Evolutionary conservation across 2,329 filamentous ascomycete genomes (phyloP).

Genomic region (Verticillium isaacii): DNA sequence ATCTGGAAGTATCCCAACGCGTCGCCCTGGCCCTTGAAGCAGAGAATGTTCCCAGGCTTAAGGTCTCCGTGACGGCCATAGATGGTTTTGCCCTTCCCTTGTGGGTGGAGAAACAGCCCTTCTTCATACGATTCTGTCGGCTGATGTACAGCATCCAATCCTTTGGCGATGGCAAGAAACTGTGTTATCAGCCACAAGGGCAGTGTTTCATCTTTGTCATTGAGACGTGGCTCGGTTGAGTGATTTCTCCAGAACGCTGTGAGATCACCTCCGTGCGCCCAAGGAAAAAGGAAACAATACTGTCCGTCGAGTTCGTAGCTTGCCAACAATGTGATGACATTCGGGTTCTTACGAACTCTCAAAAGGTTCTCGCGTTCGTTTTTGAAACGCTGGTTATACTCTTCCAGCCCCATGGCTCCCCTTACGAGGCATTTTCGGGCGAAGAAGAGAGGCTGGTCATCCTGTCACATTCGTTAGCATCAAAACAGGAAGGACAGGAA

Average conservation of each 20-base stretch:
- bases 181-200: constrained; percentile 7
- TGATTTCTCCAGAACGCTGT: constrained; percentile 8
- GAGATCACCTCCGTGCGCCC: constrained; percentile 8
- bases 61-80: constrained; percentile 6
- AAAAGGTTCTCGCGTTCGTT: background rate
- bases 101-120: background rate
- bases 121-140: background rate
- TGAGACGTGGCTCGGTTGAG: background rate
- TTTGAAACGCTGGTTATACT: background rate
- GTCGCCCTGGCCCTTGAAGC: background rate
- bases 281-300: constrained; percentile 13
- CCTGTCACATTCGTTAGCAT: background rate
- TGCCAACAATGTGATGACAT: constrained; percentile 9
- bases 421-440: background rate
- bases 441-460: background rate
- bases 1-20: background rate
- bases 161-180: constrained; percentile 8
- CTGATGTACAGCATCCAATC: background rate
- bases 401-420: background rate
- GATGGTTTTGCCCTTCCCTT: background rate
- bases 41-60: constrained; percentile 8
- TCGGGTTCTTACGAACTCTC: background rate
- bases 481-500: background rate
- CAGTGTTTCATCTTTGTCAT: background rate
- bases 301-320: constrained; percentile 7